Evolutionary conservation across 2,329 filamentous ascomycete species (phyloP).

Genomic region (Talaromyces amestolkiae): DNA sequence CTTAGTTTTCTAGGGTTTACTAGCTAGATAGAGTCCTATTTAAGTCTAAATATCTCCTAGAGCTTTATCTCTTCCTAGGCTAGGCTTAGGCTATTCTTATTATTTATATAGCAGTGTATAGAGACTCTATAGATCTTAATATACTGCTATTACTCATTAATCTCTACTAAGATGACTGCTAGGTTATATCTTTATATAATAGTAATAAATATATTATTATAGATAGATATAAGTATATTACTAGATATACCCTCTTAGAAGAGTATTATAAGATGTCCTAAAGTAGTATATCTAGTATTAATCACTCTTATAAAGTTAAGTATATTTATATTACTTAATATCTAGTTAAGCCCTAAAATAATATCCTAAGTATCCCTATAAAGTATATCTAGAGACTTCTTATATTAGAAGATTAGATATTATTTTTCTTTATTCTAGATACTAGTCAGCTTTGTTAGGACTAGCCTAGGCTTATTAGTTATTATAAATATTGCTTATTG

Average conservation of each 20-base stretch:
- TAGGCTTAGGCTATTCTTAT: neutral
- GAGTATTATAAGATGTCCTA: neutral
- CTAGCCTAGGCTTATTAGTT: too few species aligned
- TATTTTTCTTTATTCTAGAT: too few species aligned
- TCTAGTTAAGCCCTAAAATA: neutral
- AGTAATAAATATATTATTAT: neutral
- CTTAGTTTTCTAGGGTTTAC: neutral
- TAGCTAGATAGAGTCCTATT: neutral
- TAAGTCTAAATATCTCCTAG: neutral
- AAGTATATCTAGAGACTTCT: neutral
- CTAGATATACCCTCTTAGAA: neutral
- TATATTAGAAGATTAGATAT: neutral
- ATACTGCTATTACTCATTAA: neutral
- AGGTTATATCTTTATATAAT: neutral
- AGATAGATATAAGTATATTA: neutral
- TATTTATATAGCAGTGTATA: neutral
- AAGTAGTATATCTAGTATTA: neutral
- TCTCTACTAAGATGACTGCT: neutral
- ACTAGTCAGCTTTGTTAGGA: too few species aligned
- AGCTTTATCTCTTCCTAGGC: neutral
- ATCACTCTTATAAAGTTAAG: neutral
- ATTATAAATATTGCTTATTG: too few species aligned
- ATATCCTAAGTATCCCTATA: neutral
- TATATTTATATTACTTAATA: neutral
- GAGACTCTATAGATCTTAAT: neutral